These are phyloP conservation scores for Myochromella boudieri DNA, from an alignment of 768 basidiomycete genomes.

Conservation along the genomic window DNA sequence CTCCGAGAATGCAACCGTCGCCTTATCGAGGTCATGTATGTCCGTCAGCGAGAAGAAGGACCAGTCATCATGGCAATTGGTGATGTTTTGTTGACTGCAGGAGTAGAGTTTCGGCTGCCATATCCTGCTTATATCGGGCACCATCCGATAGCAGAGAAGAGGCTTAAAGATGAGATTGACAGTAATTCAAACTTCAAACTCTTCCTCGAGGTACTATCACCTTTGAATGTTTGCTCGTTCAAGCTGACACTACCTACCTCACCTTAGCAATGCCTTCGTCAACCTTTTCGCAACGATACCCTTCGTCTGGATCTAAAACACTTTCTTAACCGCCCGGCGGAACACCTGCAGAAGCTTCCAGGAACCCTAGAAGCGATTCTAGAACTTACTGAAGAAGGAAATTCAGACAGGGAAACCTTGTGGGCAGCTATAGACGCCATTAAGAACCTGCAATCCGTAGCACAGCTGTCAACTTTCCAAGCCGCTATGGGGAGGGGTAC, in stretches of 20 bases:
- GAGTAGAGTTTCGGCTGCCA: slow-evolving; percentile 81
- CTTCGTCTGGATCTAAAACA: slow-evolving; percentile 67
- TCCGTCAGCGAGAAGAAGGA: slow-evolving; percentile 82
- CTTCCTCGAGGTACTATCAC: slow-evolving; percentile 75
- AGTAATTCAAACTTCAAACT: slow-evolving; percentile 76
- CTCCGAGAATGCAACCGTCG: slow-evolving; percentile 81
- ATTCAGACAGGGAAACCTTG: slow-evolving; percentile 82
- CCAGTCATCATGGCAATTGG: slow-evolving; percentile 85
- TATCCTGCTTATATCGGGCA: slow-evolving; percentile 88
- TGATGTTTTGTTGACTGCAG: slow-evolving; percentile 85
- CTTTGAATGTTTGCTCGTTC: not conserved
- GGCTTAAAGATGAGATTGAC: slow-evolving; percentile 85
- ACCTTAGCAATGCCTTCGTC: slow-evolving; percentile 43
- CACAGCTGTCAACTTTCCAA: slow-evolving; percentile 89
- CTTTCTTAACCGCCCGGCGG: slow-evolving; percentile 75
- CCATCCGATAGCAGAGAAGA: slow-evolving; percentile 81
- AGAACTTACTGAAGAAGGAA: slow-evolving; percentile 77
- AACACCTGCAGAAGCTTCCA: slow-evolving; percentile 84
- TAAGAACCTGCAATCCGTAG: slow-evolving; percentile 75
- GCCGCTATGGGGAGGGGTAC: slow-evolving; percentile 82
- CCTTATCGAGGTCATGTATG: slow-evolving; percentile 83
- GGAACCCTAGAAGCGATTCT: slow-evolving; percentile 83
- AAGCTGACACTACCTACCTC: not conserved
- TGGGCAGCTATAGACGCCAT: slow-evolving; percentile 84
- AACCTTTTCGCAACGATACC: slow-evolving; percentile 38